Evolutionary conservation across 805 yeast species (phyloP).

Genomic region (Metschnikowia proteae): DNA sequence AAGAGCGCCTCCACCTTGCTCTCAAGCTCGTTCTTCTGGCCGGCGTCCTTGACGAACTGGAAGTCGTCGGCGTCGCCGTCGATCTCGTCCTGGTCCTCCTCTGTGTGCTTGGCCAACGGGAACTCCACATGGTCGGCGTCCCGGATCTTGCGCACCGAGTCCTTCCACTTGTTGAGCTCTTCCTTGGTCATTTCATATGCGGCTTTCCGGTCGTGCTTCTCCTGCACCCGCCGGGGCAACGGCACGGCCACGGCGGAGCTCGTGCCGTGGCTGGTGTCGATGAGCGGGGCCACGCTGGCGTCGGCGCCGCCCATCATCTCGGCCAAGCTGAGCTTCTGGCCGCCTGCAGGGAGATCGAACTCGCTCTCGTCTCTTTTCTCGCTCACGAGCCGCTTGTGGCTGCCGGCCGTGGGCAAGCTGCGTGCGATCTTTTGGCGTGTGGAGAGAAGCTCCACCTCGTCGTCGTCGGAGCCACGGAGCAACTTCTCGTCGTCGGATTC

Average conservation of each 20-base stretch:
- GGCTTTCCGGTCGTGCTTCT: constrained; percentile 79
- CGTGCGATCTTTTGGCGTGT: constrained; percentile 44
- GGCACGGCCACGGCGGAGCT: constrained; percentile 66
- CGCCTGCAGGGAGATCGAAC: constrained; percentile 59
- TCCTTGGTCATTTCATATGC: constrained; percentile 87
- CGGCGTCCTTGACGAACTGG: constrained; percentile 8
- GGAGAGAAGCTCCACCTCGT: constrained; percentile 47
- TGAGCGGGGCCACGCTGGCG: constrained; percentile 47
- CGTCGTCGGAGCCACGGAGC: constrained; percentile 31
- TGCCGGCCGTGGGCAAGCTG: constrained; percentile 31
- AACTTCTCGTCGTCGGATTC: constrained; percentile 24
- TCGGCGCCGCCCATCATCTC: constrained; percentile 74
- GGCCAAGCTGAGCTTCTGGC: constrained; percentile 56
- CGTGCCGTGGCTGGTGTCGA: constrained; percentile 39
- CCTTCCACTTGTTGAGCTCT: constrained; percentile 87
- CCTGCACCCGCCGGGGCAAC: constrained; percentile 78
- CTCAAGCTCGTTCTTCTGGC: constrained; percentile 60
- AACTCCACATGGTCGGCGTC: constrained; percentile 82
- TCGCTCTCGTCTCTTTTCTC: constrained; percentile 65
- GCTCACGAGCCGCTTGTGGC: constrained; percentile 47
- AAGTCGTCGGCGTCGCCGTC: constrained; percentile 36
- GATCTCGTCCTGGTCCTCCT: constrained; percentile 12
- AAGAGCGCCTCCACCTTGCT: constrained; percentile 57
- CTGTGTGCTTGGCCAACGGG: constrained; percentile 51
- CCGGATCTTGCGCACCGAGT: constrained; percentile 71